A percentile compares a stretch with the other conserved stretches of the same genome.
These are phyloP conservation scores for Coniochaeta prunicola DNA, from an alignment of 2,329 filamentous ascomycete species.

Conservation along the genomic window DNA sequence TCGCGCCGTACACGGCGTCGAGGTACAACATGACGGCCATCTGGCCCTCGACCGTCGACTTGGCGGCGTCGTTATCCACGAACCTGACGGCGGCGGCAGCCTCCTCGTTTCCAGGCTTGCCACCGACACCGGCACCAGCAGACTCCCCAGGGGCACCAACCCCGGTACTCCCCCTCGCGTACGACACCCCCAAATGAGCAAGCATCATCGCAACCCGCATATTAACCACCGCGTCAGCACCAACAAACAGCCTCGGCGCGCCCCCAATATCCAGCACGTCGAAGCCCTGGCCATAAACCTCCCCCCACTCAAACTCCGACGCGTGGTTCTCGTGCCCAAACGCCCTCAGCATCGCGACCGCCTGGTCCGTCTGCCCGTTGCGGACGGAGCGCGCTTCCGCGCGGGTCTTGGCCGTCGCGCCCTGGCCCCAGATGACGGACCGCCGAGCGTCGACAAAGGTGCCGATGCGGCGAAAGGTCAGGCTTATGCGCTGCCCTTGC, in stretches of 20 bases:
- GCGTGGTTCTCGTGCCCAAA: conserved; percentile 83
- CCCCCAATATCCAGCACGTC: conserved; percentile 67
- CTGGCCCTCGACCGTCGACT: conserved; percentile 41
- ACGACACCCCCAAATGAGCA: conserved; percentile 37
- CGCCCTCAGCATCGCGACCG: conserved; percentile 62
- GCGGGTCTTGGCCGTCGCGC: conserved; percentile 62
- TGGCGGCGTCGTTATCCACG: conserved; percentile 44
- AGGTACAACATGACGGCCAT: conserved; percentile 53
- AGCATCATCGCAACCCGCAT: conserved; percentile 43
- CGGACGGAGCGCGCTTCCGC: conserved; percentile 55
- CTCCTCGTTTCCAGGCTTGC: conserved; percentile 8
- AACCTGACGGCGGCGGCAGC: conserved; percentile 45
- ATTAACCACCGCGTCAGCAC: conserved; percentile 39
- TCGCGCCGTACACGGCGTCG: conserved; percentile 40
- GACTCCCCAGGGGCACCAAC: too few species aligned
- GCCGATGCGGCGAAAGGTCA: conserved; percentile 85
- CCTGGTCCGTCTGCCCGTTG: conserved; percentile 61
- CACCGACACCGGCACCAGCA: too few species aligned
- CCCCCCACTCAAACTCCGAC: conserved; percentile 65
- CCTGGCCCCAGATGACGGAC: conserved; percentile 81
- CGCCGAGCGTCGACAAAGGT: conserved; percentile 69
- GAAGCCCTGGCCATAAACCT: conserved; percentile 70
- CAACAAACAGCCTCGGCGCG: conserved; percentile 43
- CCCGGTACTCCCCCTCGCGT: conserved; percentile 36
- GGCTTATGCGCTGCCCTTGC: conserved; percentile 79